Evolutionary conservation across 139 green algal species (phyloP), one percentile per base, ranked within the genome.

Genomic region (Tetratostichococcus sp.): DNA sequence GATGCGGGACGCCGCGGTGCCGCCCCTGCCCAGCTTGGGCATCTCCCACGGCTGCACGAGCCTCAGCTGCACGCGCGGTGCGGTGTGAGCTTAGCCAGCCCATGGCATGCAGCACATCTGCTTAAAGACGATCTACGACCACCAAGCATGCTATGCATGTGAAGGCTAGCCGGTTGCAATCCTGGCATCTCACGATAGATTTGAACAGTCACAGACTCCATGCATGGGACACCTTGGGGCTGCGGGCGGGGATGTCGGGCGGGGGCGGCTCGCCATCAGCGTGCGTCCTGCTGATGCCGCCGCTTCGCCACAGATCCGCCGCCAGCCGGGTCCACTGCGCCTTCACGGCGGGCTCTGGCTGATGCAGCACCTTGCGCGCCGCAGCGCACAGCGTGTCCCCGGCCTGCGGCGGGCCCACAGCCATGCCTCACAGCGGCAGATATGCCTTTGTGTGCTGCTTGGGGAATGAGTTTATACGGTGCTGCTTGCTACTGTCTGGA

Each of bases 11-110:
- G 76, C 79, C 26, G 92, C 77, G 21, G 72, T 87, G 42, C 89
- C 88, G n/a, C 87, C 91, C n/a, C 90, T 92, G 42, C 88, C 87
- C 14, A 89, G 77, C 23, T 80, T 77, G 25, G 73, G 77, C 22
- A 86, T 70, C 33, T 89, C 43, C 23, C 77, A 58, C 0, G 88
- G 82, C 1, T 67, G 31, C 42, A 93, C 86, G 23, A 93, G 75
- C 59, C 82, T 77, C 17, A 93, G 78, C 83, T 91, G 70, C 11
- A 77, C 67, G n/a, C n/a, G n/a, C n/a, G n/a, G n/a, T n/a, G n/a
- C n/a, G n/a, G n/a, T n/a, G n/a, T n/a, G n/a, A n/a, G n/a, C n/a
- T n/a, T n/a, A n/a, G n/a, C n/a, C n/a, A n/a, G n/a, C n/a, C n/a
- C n/a, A n/a, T n/a, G n/a, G n/a, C n/a, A n/a, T n/a, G n/a, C n/a